Evolutionary conservation across 2,329 filamentous ascomycete genomes (phyloP).

Genomic region (Curvularia eragrostidis): DNA sequence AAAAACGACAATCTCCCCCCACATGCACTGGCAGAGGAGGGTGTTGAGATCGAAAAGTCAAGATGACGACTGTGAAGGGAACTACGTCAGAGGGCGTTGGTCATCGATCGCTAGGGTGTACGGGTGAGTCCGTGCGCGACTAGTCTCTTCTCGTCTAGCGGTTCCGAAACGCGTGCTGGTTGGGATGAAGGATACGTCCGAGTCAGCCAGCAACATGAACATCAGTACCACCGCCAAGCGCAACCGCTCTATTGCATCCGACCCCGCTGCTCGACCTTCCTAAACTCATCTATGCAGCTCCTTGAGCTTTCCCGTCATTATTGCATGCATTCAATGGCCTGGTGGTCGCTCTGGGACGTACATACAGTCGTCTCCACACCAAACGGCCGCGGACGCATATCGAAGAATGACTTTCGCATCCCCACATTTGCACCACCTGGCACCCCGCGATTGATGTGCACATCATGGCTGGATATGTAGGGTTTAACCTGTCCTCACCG

Average conservation of each 20-base stretch:
- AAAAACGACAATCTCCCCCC: constrained; percentile 2
- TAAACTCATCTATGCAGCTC: not conserved
- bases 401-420: constrained; percentile 6
- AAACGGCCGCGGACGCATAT: constrained; percentile 7
- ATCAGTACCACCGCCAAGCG: constrained; percentile 1
- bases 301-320: not conserved
- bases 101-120: constrained; percentile 8
- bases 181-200: constrained; percentile 1
- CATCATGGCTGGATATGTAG: constrained; percentile 2
- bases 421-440: constrained; percentile 10
- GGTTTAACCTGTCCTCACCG: constrained; percentile 12
- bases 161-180: constrained; percentile 2
- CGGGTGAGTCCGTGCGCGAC: not conserved
- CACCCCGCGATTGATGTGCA: constrained; percentile 11
- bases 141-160: not conserved
- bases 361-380: not conserved
- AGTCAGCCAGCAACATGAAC: constrained; percentile 1
- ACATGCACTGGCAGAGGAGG: not conserved
- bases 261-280: not conserved
- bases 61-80: constrained; percentile 8
- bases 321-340: not conserved
- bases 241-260: not conserved
- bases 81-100: constrained; percentile 12
- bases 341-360: not conserved
- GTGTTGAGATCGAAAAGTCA: constrained; percentile 9